Percentiles rank a stretch among this genome's conserved stretches.
Evolutionary conservation across 2,329 filamentous ascomycete genomes (phyloP).

Genomic region (Thielaviopsis punctulata): DNA sequence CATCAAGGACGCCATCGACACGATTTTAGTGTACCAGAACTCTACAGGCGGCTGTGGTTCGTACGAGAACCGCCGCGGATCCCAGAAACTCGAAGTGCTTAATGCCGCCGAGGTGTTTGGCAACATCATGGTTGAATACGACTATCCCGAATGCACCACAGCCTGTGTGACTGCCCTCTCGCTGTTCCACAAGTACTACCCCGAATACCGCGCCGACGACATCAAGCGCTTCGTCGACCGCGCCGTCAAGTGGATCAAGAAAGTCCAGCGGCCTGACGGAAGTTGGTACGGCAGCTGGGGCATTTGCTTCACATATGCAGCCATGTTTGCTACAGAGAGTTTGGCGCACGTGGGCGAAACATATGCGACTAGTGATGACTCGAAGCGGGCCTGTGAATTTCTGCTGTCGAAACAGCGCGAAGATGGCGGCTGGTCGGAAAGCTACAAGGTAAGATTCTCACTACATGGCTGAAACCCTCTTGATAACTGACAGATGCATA

Average conservation of each 20-base stretch:
- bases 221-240: conserved; percentile 55
- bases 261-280: conserved; percentile 62
- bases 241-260: conserved; percentile 70
- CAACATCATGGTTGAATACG: conserved; percentile 95
- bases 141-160: conserved; percentile 95
- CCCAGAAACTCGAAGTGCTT: conserved; percentile 61
- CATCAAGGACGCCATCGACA: conserved; percentile 77
- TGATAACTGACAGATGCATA: conserved; percentile 18
- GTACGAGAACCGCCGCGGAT: conserved; percentile 71
- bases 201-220: conserved; percentile 59
- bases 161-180: conserved; percentile 78
- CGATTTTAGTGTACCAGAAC: conserved; percentile 83
- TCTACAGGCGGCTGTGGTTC: conserved; percentile 69
- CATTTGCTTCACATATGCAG: conserved; percentile 94
- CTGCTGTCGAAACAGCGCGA: conserved; percentile 66
- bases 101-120: conserved; percentile 96
- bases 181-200: conserved; percentile 66
- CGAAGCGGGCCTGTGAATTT: conserved; percentile 68
- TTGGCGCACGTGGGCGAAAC: conserved; percentile 67
- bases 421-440: conserved; percentile 95
- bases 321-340: conserved; percentile 88
- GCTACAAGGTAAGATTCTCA: conserved; percentile 45
- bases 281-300: conserved; percentile 97
- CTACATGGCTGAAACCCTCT: neutral
- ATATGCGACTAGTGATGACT: conserved; percentile 53